Percentiles rank a stretch among this genome's conserved stretches.
phyloP scores from a whole-genome alignment of 768 basidiomycete genomes.

The Panaeolus cyanescens region DNA sequence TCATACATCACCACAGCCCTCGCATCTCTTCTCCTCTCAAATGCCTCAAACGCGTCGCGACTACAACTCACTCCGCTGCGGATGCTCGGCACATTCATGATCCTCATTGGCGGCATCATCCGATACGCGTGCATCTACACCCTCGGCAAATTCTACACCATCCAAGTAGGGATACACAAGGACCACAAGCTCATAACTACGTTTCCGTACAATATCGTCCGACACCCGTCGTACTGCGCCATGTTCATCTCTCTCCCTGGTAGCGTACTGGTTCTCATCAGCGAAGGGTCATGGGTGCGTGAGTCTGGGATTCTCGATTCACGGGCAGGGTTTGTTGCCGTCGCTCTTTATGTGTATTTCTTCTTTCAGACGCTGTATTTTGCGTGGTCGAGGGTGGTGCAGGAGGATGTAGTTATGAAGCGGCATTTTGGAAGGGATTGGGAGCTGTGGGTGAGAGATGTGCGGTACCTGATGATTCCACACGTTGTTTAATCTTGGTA shows the following conservation, averaged over 20 bases:
- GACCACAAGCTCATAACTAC: conserved; percentile 32
- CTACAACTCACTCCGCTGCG: conserved; percentile 28
- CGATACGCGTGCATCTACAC: conserved; percentile 33
- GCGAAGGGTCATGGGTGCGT: conserved; percentile 42
- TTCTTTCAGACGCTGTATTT: conserved; percentile 19
- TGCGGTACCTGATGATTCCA: conserved; percentile 49
- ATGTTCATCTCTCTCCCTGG: conserved; percentile 32
- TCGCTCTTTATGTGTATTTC: conserved; percentile 20
- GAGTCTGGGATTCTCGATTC: conserved; percentile 39
- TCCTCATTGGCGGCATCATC: conserved; percentile 29
- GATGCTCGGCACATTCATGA: conserved; percentile 30
- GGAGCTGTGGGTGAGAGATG: conserved; percentile 43
- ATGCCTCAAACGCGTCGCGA: no score
- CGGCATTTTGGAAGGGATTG: conserved; percentile 41
- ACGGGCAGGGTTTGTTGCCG: conserved; percentile 24
- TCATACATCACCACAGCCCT: no score
- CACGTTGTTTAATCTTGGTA: conserved; percentile 46
- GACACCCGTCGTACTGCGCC: conserved; percentile 41
- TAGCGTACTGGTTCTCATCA: conserved; percentile 20
- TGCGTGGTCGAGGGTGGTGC: conserved; percentile 30
- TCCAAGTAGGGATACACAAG: conserved; percentile 35
- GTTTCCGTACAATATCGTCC: conserved; percentile 37
- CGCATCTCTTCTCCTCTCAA: no score
- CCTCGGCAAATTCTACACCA: conserved; percentile 39
- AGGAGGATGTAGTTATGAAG: conserved; percentile 43